Conservation (phyloP, 106 monocot species). For the Agapanthus africanus region DNA sequence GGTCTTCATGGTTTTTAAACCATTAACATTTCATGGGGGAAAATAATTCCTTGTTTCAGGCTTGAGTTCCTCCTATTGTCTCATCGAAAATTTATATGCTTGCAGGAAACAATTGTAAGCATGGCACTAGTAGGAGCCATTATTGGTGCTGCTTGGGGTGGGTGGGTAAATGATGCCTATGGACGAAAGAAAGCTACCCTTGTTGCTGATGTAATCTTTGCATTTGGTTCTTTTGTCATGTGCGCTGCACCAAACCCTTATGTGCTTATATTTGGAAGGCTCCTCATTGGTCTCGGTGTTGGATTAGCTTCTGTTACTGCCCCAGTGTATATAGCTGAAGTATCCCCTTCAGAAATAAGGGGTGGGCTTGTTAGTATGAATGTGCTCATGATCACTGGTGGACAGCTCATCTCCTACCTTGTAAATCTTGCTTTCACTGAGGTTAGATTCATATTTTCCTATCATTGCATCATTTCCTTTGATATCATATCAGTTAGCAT, state of each 20-base stretch:
- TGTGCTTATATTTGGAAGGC: constrained; percentile 76
- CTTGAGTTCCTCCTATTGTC: background rate
- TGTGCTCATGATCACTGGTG: constrained; percentile 96
- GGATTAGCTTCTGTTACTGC: constrained; percentile 92
- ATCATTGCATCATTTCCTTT: background rate
- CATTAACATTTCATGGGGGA: too few relatives aligned
- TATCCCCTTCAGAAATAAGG: constrained; percentile 90
- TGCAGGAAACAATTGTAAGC: constrained; percentile 95
- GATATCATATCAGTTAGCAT: too few relatives aligned
- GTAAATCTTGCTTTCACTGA: constrained; percentile 95
- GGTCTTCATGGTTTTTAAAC: background rate
- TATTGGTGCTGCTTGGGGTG: constrained; percentile 71
- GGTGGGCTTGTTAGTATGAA: constrained; percentile 82
- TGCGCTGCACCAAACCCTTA: constrained; percentile 68
- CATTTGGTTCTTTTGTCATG: constrained; percentile 76
- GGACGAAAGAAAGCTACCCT: constrained; percentile 88
- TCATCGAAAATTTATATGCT: background rate
- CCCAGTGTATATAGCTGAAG: constrained; percentile 93
- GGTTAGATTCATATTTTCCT: constrained; percentile 39
- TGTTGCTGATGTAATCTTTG: constrained; percentile 69
- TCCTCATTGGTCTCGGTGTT: constrained; percentile 79
- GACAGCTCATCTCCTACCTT: constrained; percentile 90
- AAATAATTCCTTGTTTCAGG: background rate
- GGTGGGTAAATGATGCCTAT: constrained; percentile 86
- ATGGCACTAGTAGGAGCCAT: constrained; percentile 93